Evolutionary conservation across 1,284 basidiomycete species (phyloP), one percentile per base, ranked within the genome.

Genomic region (Athelia sp.): DNA sequence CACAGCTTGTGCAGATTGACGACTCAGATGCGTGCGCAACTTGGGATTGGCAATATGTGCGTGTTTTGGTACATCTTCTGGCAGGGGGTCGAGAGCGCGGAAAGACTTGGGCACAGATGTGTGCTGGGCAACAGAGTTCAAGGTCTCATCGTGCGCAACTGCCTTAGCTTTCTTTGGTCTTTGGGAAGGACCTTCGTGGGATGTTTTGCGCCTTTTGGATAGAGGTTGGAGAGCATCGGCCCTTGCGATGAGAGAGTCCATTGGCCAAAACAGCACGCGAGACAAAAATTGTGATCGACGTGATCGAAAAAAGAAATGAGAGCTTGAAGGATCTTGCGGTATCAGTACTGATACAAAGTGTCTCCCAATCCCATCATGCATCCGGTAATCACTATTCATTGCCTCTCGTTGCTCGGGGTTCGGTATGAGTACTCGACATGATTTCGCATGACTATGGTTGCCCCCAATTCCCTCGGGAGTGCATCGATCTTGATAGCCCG

Each of bases 41-140:
- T 87, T 91, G 66, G 82, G 82, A 68, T 93, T 87, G 13, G 76
- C 73, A 38, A 93, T 85, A 56, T 89, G 84, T 0, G 64, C 61
- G 59, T 86, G 76, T 40, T 70, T 76, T 2, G 70, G 67, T 2
- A 68, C 59, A 48, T 69, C 69, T 43, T 74, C 70, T 0, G 76
- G 72, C 1, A 70, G 64, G 0, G 71, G 64, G 1, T 68, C 72
- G 10, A 65, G 61, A 3, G 72, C 56, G n/a, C 73, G 74, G 24
- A 87, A 70, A 2, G 86, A 87, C 61, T 77, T 76, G 0, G 84
- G 83, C 3, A 85, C 59, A 21, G 74, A 60, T 0, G 83, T 82
- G 48, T 73, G 73, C 54, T 71, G 71, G 0, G 72, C 61, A 54
- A 91, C 75, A 19, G 87, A 89, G 50, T 72, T 74, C 35, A 76